Percentiles rank a stretch among this genome's conserved stretches.
Conservation (phyloP, 805 yeast genomes). For the Cyberlindnera veronae region DNA sequence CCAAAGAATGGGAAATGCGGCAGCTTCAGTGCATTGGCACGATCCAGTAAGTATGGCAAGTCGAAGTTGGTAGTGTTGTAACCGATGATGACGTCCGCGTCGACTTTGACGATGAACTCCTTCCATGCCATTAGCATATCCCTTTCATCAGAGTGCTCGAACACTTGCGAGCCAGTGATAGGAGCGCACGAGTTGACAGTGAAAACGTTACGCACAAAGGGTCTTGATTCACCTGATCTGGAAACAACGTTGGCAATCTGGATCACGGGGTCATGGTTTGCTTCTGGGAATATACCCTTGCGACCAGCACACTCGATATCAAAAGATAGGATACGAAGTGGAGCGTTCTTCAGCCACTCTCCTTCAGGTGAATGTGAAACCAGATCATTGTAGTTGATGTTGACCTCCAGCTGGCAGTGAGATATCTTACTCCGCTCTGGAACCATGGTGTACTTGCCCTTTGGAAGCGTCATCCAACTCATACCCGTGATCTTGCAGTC, state of each 20-base stretch:
- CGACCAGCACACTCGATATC: conserved; percentile 99
- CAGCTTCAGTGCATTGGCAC: conserved; percentile 73
- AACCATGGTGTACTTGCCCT: conserved; percentile 56
- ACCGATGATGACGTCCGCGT: conserved; percentile 96
- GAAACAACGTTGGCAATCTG: conserved; percentile 96
- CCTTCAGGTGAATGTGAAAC: conserved; percentile 87
- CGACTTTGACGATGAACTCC: conserved; percentile 77
- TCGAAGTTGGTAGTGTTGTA: conserved; percentile 94
- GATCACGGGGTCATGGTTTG: conserved; percentile 89
- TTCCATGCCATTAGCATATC: conserved; percentile 87
- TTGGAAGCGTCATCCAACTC: conserved; percentile 95
- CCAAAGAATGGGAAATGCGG: conserved; percentile 82
- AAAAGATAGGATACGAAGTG: conserved; percentile 86
- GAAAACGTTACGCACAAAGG: conserved; percentile 92
- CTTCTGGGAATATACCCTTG: conserved; percentile 94
- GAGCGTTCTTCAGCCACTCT: conserved; percentile 90
- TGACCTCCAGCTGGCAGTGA: conserved; percentile 82
- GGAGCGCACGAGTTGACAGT: conserved; percentile 90
- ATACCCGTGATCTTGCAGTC: conserved; percentile 92
- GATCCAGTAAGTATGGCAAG: conserved; percentile 84
- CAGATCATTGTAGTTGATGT: conserved; percentile 62
- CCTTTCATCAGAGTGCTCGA: conserved; percentile 67
- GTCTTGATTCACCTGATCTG: conserved; percentile 75
- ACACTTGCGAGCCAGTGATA: conserved; percentile 89
- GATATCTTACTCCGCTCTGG: conserved; percentile 46